These are phyloP conservation scores for Pseudotsuga menziesii DNA, from an alignment of 75 land plant genomes.

Conservation along the genomic window DNA sequence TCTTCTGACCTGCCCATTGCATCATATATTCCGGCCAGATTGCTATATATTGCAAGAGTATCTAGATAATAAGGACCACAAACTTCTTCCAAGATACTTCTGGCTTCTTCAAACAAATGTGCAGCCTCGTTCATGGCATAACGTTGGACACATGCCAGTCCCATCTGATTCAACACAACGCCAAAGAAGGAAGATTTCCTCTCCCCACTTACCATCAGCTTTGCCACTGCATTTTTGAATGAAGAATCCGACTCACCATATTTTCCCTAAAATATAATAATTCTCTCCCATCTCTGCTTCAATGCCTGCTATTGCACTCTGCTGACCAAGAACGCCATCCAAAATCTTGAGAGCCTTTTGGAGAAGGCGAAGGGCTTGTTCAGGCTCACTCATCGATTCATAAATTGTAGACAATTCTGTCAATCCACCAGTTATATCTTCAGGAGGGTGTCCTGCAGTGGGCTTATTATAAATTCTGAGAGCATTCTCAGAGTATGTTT, in stretches of 20 bases:
- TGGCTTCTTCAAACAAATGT: constrained; percentile 74
- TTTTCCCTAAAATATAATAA: constrained; percentile 59
- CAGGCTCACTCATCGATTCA: constrained; percentile 73
- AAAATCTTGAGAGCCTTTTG: constrained; percentile 64
- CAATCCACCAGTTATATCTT: constrained; percentile 62
- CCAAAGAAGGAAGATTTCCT: constrained; percentile 72
- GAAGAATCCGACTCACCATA: constrained; percentile 43
- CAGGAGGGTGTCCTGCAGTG: constrained; percentile 36
- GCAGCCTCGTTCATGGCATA: constrained; percentile 69
- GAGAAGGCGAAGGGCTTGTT: constrained; percentile 62
- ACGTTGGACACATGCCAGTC: constrained; percentile 68
- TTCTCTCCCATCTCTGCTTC: constrained; percentile 93
- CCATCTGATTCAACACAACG: constrained; percentile 82
- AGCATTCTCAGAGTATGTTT: constrained; percentile 79
- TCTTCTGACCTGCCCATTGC: constrained; percentile 77
- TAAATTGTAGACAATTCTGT: constrained; percentile 74
- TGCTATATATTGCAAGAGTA: constrained; percentile 77
- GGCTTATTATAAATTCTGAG: constrained; percentile 69
- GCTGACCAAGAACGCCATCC: constrained; percentile 63
- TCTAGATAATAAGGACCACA: constrained; percentile 75
- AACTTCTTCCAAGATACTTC: constrained; percentile 57
- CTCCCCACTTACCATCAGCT: constrained; percentile 60
- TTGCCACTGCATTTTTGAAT: constrained; percentile 56
- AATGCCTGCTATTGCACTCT: constrained; percentile 69
- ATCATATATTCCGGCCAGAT: constrained; percentile 91